Evolutionary conservation across 2,329 filamentous ascomycete genomes (phyloP), one percentile per base, ranked within the genome.

Genomic region (Pseudogymnoascus sp.): DNA sequence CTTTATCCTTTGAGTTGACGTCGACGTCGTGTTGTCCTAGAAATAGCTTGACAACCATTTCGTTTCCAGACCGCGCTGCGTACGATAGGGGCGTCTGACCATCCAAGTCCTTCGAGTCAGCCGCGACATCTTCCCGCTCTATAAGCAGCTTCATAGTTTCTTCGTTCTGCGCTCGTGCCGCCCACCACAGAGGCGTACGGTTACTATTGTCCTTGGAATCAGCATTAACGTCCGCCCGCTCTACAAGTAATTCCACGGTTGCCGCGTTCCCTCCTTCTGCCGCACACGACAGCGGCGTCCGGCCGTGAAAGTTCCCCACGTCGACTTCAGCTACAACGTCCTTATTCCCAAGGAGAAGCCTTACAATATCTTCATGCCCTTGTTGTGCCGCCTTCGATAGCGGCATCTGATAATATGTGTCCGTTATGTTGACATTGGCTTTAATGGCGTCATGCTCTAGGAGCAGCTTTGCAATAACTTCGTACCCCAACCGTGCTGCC

Each of bases 311-410:
- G 19, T 43, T 10, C 14, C 10, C 19, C 10, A 24, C 16, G 6
- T 43, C 40, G 19, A 43, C 40, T 22, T 24, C n/a, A 43, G 40
- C 40, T 12, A 24, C 16, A 22, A 43, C 16, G 3, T 43, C 40
- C 19, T 24, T 16, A 22, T 43, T 22, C 40, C 22, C 65, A 8
- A 74, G 59, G 16, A 74, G 66, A 53, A 72, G 62, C 26, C 64
- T 65, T 6, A 72, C 70, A 7, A 73, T 65, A 33, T 66, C 68
- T 43, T 65, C 64, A 24, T 69, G 68, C 2, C 68, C 68, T 16
- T 69, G 62, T 64, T 19, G 63, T 59, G 61, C 66, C 63, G 72
- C 72, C 31, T 67, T 64, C 26, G 70, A 70, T 24, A 70, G 61
- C 24, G 70, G 63, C 8, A 69, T 72, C 22, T 66, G 62, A 33